These are phyloP conservation scores for Botrytis medusae DNA, from an alignment of 2,329 filamentous ascomycete genomes.

Conservation along the genomic window DNA sequence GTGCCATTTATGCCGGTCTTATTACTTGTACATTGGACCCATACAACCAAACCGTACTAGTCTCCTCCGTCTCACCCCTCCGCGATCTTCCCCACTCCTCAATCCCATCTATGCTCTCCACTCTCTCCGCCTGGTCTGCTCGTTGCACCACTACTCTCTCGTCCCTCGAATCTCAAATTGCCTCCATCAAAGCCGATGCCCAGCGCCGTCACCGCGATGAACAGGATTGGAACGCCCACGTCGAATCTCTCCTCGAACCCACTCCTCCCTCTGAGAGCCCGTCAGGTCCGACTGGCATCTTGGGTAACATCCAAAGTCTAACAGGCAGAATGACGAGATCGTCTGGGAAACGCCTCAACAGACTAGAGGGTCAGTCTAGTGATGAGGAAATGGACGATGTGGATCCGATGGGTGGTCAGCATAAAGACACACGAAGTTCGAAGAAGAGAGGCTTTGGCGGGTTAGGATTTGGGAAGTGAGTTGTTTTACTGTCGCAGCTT, in stretches of 20 bases:
- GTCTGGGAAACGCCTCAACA: background rate
- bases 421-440: constrained; percentile 52
- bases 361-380: constrained; percentile 48
- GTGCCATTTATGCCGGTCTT: constrained; percentile 82
- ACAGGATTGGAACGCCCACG: constrained; percentile 35
- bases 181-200: constrained; percentile 60
- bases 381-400: constrained; percentile 35
- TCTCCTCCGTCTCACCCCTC: constrained; percentile 78
- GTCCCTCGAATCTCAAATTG: constrained; percentile 75
- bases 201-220: constrained; percentile 49
- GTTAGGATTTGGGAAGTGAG: constrained; percentile 24
- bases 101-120: constrained; percentile 65
- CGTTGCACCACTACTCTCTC: constrained; percentile 73
- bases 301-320: background rate
- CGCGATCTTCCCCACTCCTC: constrained; percentile 79
- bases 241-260: constrained; percentile 37
- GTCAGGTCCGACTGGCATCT: background rate
- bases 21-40: constrained; percentile 83
- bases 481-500: background rate
- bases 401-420: constrained; percentile 43
- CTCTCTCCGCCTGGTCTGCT: constrained; percentile 72
- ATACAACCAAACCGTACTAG: constrained; percentile 67
- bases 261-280: background rate
- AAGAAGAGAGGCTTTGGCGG: constrained; percentile 48
- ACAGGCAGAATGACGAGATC: constrained; percentile 13